Base-by-base conservation (phyloP, 2,329 filamentous ascomycete species). In the Metarhizium humberi region DNA sequence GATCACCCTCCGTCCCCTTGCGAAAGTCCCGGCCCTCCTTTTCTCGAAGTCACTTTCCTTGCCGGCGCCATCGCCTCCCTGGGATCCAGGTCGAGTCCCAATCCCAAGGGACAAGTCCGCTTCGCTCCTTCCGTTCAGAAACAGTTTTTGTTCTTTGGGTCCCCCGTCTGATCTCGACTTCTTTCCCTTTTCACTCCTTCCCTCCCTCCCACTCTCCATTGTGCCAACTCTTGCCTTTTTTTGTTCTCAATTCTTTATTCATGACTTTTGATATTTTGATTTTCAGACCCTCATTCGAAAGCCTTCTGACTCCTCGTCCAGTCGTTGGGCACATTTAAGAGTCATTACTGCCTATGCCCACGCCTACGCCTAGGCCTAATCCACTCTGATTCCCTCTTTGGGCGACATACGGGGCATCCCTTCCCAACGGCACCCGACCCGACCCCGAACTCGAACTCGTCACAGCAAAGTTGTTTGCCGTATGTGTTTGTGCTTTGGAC, bases 1-100 rank as follows among this genome's bases (percentile, higher is more conserved):
- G 53, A 55, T 51, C 56, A 50, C 42, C 51, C 53, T 50, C 45
- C 6, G 50, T 42, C 51, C 56, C 56, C 46, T 53, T 52, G 55
- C 53, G 32, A 55, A 50, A 55, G 50, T 50, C 51, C 53, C 56
- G 34, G 53, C 47, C 56, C 56, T 57, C 55, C 56, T 53, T 55
- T 57, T 49, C 20, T 16, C 42, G 36, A 42, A 48, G 45, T 48
- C 45, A 48, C 45, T 48, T 48, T 48, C 18, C 49, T 25, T 51
- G 51, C 53, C 43, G 51, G 50, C 43, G 51, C 56, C 56, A 54
- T 55, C 40, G 45, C 45, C 45, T 48, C 45, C 45, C 45, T 25
- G 30, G 20, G 10, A 36, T 16, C 50, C 32, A 25, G 16, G n/a
- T 43, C 14, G 6, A 13, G 20, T 38, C 25, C 53, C 43, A 25